A percentile compares a stretch with the other conserved stretches of the same genome.
Conservation (phyloP, 352 stramenopile genomes). For the Phytophthora boehmeriae region DNA sequence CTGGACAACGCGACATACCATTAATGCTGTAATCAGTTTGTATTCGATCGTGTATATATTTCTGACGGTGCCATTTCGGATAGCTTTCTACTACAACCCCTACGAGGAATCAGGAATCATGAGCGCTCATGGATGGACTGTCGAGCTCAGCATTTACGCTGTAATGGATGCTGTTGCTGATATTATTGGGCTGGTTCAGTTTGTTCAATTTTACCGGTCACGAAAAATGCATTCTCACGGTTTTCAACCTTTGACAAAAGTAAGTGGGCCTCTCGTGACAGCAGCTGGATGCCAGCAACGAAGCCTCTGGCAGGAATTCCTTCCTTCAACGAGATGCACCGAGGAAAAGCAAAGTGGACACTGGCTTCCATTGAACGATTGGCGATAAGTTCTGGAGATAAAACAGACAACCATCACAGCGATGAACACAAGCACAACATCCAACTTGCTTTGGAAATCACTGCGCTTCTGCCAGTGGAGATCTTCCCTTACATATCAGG, state of each 20-base stretch:
- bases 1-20: conserved; percentile 20
- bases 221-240: conserved; percentile 7
- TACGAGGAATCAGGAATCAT: not conserved
- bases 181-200: conserved; percentile 20
- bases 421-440: conserved; percentile 26
- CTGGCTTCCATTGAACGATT: conserved; percentile 12
- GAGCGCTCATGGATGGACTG: conserved; percentile 8
- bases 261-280: not conserved
- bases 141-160: conserved; percentile 16
- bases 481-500: conserved; percentile 41
- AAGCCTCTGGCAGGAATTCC: conserved; percentile 1
- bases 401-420: conserved; percentile 1
- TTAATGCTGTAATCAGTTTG: conserved; percentile 14
- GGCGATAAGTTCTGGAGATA: not conserved
- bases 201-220: conserved; percentile 15
- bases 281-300: not conserved
- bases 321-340: conserved; percentile 10
- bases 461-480: conserved; percentile 61
- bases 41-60: conserved; percentile 26
- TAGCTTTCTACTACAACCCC: conserved; percentile 30
- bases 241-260: conserved; percentile 16
- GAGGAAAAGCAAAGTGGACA: conserved; percentile 27
- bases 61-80: conserved; percentile 24
- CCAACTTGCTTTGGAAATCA: conserved; percentile 54
- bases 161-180: conserved; percentile 18